Base-by-base conservation (phyloP, 371 early-diverging fungal species). In the Gilbertella persicaria region DNA sequence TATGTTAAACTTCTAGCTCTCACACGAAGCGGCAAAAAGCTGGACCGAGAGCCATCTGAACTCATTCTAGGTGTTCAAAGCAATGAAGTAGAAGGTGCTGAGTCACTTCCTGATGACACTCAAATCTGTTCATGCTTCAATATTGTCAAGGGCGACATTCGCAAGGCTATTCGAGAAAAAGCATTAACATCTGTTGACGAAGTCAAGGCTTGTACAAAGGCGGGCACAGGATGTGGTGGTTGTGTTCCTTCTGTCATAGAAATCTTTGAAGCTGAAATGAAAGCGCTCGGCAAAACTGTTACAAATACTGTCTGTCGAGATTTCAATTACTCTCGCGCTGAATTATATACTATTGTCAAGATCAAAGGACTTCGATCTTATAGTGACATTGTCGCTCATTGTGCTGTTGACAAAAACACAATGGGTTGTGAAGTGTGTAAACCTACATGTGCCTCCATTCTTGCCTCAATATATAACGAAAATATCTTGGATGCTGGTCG, bases 61-160 rank as follows among this genome's bases (percentile, higher is more conserved):
- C 66, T 87, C 26, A 76, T 87, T n/a, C 57, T 83, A 10, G 83
- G 85, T 39, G 52, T 72, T 21, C 62, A 74, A 51, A 74, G 66
- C 8, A 58, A 58, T 46, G 65, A 55, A 25, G 68, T 58, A 10
- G 66, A 68, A 37, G 73, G 62, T 14, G 75, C 71, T 24, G 67
- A 66, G 12, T 73, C 84, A 29, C 59, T 87, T 8, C 82, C 84
- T 9, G 84, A 85, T 39, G 86, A 87, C 26, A 76, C 87, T 5
- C 85, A 86, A 49, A 73, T 87, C 42, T 87, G 87, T 55, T 87
- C 87, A 16, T 87, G 87, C 58, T 83, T 80, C 67, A 87, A 87
- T 55, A 71, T 87, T 49, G 78, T 81, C 44, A 86, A 86, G 60
- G 82, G 77, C 29, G 66, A 78, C 36, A 74, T 87, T 33, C 65